Evolutionary conservation across 1,139 yeast species (phyloP), one percentile per base, ranked within the genome.

Genomic region (Scheffersomyces illinoinensis): DNA sequence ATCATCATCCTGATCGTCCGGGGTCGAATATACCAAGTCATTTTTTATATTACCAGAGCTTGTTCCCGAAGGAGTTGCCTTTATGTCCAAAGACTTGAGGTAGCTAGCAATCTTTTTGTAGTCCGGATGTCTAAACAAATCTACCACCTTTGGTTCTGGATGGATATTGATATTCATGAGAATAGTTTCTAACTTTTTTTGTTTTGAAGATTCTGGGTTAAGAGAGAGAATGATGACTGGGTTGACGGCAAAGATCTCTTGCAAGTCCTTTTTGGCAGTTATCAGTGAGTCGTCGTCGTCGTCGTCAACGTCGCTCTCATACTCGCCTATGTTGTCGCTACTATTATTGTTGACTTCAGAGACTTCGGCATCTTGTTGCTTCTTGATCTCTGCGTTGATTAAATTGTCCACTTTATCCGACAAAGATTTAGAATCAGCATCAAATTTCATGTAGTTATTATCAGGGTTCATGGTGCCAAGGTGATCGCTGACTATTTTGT

Each of bases 121-220:
- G 57, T 74, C 71, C 19, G 80, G 80, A 60, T 76, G 80, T 57
- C 71, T 75, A 19, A 64, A 66, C 55, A 76, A 66, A 56, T 74
- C 67, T 4, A 76, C 73, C 4, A 69, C 62, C 56, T 70, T 69
- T 19, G 78, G 74, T 59, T 76, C 77, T 0, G 80, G 80, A n/a
- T 66, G 69, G 39, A 76, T 72, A 57, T 66, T 66, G 19, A 75
- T 60, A 26, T 64, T 65, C 23, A 58, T 55, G 19, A 65, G 59
- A 39, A 76, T 62, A 12, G 71, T 69, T 33, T 69, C 68, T 54
- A 72, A 68, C 56, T 62, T 57, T 26, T 65, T 67, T 59, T 73
- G 75, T 54, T 68, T 61, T 14, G 60, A 54, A 8, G 66, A 58
- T 2, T 58, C 52, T 12, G 64, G 66, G 53, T 66, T 67, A 53